Conservation (phyloP, 768 basidiomycete species). For the Hygrophorus pudorinus region DNA sequence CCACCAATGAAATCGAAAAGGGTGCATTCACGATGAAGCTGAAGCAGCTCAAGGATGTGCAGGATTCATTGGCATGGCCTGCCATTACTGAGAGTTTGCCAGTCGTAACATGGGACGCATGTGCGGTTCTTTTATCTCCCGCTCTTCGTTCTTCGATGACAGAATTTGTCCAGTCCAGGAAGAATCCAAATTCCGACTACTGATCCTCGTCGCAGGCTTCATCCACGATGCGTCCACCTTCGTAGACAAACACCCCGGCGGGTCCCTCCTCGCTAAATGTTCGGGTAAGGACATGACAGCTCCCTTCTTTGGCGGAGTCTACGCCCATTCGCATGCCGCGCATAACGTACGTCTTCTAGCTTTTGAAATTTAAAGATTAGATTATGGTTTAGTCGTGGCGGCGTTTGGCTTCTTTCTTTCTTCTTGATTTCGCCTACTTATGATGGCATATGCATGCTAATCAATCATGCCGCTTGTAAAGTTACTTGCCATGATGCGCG, state of each 20-base stretch:
- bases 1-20: constrained; percentile 81
- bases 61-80: constrained; percentile 60
- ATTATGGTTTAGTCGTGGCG: too few relatives aligned
- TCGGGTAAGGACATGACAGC: constrained; percentile 80
- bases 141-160: background rate
- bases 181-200: constrained; percentile 50
- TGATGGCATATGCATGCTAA: background rate
- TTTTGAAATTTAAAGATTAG: too few relatives aligned
- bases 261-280: constrained; percentile 45
- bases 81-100: constrained; percentile 48
- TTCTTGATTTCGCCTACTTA: background rate
- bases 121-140: constrained; percentile 30
- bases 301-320: constrained; percentile 79
- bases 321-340: constrained; percentile 76
- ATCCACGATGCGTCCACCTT: constrained; percentile 78
- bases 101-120: constrained; percentile 73
- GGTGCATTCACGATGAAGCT: constrained; percentile 77
- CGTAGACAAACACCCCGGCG: constrained; percentile 73
- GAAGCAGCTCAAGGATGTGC: constrained; percentile 55
- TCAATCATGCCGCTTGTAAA: constrained; percentile 13
- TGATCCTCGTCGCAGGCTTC: constrained; percentile 76
- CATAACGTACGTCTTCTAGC: constrained; percentile 44
- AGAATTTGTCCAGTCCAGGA: constrained; percentile 41
- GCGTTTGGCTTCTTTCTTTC: background rate
- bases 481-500: constrained; percentile 72